These are phyloP conservation scores for Phytopythium cucurbitacearum DNA, from an alignment of 352 stramenopile genomes.

Conservation along the genomic window DNA sequence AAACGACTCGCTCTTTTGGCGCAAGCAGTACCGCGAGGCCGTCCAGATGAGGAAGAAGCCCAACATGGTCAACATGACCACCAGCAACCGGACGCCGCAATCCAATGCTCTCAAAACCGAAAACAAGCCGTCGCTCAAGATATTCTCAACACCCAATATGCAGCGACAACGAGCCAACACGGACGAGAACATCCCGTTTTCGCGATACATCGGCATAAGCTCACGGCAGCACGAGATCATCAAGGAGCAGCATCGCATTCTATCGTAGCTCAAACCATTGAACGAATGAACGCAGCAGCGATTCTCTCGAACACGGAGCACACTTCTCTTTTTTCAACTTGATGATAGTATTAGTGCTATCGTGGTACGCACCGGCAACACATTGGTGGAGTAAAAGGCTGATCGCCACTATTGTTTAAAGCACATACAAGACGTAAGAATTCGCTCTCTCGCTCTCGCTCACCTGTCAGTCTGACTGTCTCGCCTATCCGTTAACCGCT, in stretches of 20 bases:
- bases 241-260: constrained; percentile 67
- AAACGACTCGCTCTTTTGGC: constrained; percentile 39
- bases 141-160: constrained; percentile 57
- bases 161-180: constrained; percentile 33
- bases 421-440: too few species aligned
- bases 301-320: constrained; percentile 6
- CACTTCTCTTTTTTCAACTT: constrained; percentile 22
- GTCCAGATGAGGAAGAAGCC: constrained; percentile 48
- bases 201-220: constrained; percentile 74
- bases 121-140: constrained; percentile 50
- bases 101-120: background rate
- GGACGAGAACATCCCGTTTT: constrained; percentile 61
- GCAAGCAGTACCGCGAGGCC: constrained; percentile 52
- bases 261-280: constrained; percentile 25
- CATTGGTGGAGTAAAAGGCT: too few species aligned
- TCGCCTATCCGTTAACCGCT: too few species aligned
- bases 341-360: background rate
- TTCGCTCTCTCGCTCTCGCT: too few species aligned
- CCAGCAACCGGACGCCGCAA: background rate
- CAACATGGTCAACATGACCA: constrained; percentile 1
- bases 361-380: too few species aligned
- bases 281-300: too few species aligned
- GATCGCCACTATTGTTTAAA: too few species aligned
- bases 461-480: too few species aligned
- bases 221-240: constrained; percentile 69